Evolutionary conservation across 164 flowering plant genomes (phyloP).

Genomic region (Magnolia sinica): DNA sequence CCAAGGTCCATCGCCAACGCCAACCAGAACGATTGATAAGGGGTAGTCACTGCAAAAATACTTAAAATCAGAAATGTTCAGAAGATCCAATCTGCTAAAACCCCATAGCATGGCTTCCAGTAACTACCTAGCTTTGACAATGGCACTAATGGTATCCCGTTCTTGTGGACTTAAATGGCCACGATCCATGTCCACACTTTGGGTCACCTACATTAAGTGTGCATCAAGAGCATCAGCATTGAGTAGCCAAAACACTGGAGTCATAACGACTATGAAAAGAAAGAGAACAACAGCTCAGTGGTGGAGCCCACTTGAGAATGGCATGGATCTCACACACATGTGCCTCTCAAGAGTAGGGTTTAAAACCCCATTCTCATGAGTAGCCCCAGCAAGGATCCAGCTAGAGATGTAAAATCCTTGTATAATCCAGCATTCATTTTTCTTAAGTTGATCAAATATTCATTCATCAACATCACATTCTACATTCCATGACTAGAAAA

Average conservation of each 20-base stretch:
- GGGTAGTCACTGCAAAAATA: constrained; percentile 35
- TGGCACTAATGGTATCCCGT: constrained; percentile 42
- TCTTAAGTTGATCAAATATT: too few species aligned
- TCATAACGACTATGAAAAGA: not conserved
- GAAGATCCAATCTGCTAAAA: not conserved
- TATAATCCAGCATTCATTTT: too few species aligned
- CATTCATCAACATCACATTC: too few species aligned
- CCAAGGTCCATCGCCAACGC: constrained; percentile 65
- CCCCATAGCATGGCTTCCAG: not conserved
- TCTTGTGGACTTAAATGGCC: constrained; percentile 48
- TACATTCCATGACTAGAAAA: not conserved
- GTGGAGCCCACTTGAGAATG: not conserved
- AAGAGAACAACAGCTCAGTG: too few species aligned
- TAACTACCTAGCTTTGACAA: constrained; percentile 49
- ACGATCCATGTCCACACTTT: constrained; percentile 34
- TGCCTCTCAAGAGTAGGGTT: not conserved
- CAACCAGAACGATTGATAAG: constrained; percentile 53
- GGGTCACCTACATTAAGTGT: constrained; percentile 34
- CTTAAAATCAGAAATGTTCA: constrained; percentile 1
- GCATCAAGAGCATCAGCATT: not conserved
- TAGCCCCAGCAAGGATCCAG: not conserved
- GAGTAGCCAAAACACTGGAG: not conserved
- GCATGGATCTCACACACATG: not conserved
- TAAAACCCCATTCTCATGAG: not conserved
- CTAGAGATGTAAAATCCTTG: not conserved